Base-by-base conservation (phyloP, 257 asterid genomes). In the Thymus quinquecostatus region DNA sequence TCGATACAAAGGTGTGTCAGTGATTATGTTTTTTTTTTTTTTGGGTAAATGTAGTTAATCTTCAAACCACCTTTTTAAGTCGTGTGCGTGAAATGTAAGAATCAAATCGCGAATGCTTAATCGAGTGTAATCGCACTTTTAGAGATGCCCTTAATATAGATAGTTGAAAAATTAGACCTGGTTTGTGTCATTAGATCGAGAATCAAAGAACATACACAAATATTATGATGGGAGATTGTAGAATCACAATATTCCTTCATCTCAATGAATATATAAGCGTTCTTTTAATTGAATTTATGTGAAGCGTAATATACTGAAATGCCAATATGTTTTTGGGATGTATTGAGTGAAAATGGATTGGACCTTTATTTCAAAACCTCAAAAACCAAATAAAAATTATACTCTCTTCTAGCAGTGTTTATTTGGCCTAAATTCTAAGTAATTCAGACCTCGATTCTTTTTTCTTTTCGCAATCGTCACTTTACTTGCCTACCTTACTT, bases 21-120 rank as follows among this genome's bases (percentile, higher is more conserved):
- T 10, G 34, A 32, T 58, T 4, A 32, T 57, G 34, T 13, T 36
- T 21, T 41, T 21, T 21, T 21, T 21, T 21, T 21, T 21, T 21
- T 21, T 21, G 0, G 21, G 10, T 27, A 0, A 4, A 10, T 28
- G 28, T 6, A 9, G 2, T 21, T 10, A 53, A 8, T 63, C 36
- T 43, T 21, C 2, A 8, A 3, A 21, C 11, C 54, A 41, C 40
- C 55, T 45, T 14, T 64, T 27, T 9, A 21, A 43, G 5, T 10
- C 38, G 33, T 27, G 11, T 5, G 14, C 21, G 21, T 1, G 27
- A 21, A 57, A 43, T 30, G 9, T 41, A 29, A 21, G 66, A 70
- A 60, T 70, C 34, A 34, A 70, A 48, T 48, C 68, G 33, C 30
- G n/a, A 70, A 33, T 70, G 2, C 5, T 53, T 10, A 1, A 14